Percentiles rank a stretch among this genome's conserved stretches.
Conservation (phyloP, 108 stramenopile species). For the Discostella stelligeroides region DNA sequence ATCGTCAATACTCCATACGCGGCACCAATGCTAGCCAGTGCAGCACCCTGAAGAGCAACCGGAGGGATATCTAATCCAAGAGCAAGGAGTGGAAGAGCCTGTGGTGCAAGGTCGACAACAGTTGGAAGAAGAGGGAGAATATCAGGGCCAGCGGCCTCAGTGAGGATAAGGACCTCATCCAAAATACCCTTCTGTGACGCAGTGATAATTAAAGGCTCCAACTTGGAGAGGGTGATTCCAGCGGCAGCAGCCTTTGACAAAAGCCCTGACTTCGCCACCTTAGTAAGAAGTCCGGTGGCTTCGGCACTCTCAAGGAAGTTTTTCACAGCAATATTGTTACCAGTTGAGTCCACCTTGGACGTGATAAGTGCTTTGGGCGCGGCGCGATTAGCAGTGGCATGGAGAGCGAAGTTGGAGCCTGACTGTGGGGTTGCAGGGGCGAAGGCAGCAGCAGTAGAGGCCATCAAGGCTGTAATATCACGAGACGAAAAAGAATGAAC, state of each 20-base stretch:
- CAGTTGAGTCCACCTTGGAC: slow-evolving; percentile 67
- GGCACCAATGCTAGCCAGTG: slow-evolving; percentile 61
- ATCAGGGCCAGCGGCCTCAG: slow-evolving; percentile 87
- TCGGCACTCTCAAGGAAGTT: slow-evolving; percentile 63
- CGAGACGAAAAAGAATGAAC: slow-evolving; percentile 8
- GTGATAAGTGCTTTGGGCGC: slow-evolving; percentile 45
- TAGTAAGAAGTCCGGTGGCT: slow-evolving; percentile 68
- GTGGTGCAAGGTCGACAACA: slow-evolving; percentile 76
- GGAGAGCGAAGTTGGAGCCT: slow-evolving; percentile 34
- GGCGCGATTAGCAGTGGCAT: slow-evolving; percentile 45
- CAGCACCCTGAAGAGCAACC: slow-evolving; percentile 50
- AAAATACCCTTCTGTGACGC: slow-evolving; percentile 67
- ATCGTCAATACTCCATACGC: slow-evolving; percentile 65
- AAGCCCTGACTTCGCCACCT: slow-evolving; percentile 79
- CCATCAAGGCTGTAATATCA: slow-evolving; percentile 57
- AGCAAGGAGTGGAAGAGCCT: slow-evolving; percentile 78
- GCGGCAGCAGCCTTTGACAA: slow-evolving; percentile 82
- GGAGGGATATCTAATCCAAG: slow-evolving; percentile 65
- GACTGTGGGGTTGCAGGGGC: slow-evolving; percentile 56
- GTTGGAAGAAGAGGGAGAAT: slow-evolving; percentile 81
- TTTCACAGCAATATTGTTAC: slow-evolving; percentile 89
- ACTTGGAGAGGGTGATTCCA: slow-evolving; percentile 78
- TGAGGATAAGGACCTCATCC: slow-evolving; percentile 76
- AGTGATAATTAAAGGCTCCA: slow-evolving; percentile 79
- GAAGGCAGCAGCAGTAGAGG: slow-evolving; percentile 67